Evolutionary conservation across 495 filamentous ascomycete species (phyloP).

Genomic region (Daldinia bambusicola): DNA sequence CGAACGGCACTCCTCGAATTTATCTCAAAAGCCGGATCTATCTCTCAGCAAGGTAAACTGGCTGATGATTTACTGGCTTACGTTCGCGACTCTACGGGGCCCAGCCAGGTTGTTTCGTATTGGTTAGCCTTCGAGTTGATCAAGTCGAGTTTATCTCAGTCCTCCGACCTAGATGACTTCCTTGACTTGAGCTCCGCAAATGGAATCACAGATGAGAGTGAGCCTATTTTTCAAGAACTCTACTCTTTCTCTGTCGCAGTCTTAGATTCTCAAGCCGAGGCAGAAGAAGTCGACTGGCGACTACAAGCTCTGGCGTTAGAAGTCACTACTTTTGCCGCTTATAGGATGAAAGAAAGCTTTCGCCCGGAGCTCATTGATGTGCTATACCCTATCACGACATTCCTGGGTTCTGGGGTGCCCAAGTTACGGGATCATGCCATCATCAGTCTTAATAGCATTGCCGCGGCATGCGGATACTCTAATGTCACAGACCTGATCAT

Average conservation of each 20-base stretch:
- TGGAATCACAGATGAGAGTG: conserved; percentile 55
- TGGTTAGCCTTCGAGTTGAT: conserved; percentile 85
- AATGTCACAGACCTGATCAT: conserved; percentile 83
- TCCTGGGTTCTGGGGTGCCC: conserved; percentile 77
- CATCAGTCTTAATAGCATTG: conserved; percentile 80
- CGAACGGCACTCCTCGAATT: conserved; percentile 61
- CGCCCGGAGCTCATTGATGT: conserved; percentile 88
- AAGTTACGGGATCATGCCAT: conserved; percentile 84
- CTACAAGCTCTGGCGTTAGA: conserved; percentile 78
- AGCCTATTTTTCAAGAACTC: conserved; percentile 75
- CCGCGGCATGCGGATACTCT: conserved; percentile 76
- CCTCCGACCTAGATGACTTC: conserved; percentile 72
- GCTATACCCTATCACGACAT: conserved; percentile 86
- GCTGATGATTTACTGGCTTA: conserved; percentile 69
- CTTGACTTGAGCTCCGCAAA: conserved; percentile 61
- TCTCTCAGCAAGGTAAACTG: conserved; percentile 55
- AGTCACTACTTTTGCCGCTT: conserved; percentile 75
- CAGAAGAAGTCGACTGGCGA: conserved; percentile 71
- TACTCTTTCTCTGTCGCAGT: conserved; percentile 79
- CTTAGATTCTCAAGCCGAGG: conserved; percentile 63
- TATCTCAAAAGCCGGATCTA: conserved; percentile 58
- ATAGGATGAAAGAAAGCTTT: conserved; percentile 74
- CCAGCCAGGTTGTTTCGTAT: conserved; percentile 72
- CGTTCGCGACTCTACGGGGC: conserved; percentile 63
- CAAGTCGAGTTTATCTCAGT: conserved; percentile 59